These are phyloP conservation scores for Fusarium goolgardi DNA, from an alignment of 2,329 filamentous ascomycete genomes.

Conservation along the genomic window DNA sequence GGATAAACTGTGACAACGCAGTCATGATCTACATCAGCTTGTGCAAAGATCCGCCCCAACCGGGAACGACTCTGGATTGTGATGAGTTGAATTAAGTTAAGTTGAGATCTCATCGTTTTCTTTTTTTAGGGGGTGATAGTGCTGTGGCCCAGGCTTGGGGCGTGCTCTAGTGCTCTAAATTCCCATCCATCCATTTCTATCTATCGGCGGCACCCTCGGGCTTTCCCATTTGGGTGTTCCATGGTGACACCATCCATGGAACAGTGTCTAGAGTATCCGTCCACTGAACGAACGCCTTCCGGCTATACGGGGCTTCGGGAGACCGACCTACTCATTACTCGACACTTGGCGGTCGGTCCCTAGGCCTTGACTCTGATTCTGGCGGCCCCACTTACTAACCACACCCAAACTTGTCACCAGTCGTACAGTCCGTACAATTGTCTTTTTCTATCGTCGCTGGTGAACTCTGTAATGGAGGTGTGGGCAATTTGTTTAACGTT, in stretches of 20 bases:
- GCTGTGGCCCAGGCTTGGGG: background rate
- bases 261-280: conserved; percentile 1
- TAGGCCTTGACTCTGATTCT: conserved; percentile 42
- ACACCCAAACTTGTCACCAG: conserved; percentile 24
- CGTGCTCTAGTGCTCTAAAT: background rate
- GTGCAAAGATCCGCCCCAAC: background rate
- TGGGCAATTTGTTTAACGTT: background rate
- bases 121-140: background rate
- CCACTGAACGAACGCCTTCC: conserved; percentile 9
- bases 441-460: background rate
- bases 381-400: conserved; percentile 37
- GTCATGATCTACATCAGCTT: conserved; percentile 1
- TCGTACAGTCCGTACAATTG: background rate
- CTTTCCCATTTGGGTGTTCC: conserved; percentile 44
- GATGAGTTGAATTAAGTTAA: background rate
- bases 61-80: background rate
- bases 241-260: conserved; percentile 35
- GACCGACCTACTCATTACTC: conserved; percentile 21
- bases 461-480: conserved; percentile 14
- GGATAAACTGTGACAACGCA: conserved; percentile 1
- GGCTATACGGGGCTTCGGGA: conserved; percentile 29
- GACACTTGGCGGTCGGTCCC: conserved; percentile 25
- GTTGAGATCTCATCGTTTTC: background rate
- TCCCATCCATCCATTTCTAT: background rate
- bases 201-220: conserved; percentile 41